phyloP scores from a whole-genome alignment of 2,329 filamentous ascomycete genomes.

The Arthrobotrys sphaeroides region DNA sequence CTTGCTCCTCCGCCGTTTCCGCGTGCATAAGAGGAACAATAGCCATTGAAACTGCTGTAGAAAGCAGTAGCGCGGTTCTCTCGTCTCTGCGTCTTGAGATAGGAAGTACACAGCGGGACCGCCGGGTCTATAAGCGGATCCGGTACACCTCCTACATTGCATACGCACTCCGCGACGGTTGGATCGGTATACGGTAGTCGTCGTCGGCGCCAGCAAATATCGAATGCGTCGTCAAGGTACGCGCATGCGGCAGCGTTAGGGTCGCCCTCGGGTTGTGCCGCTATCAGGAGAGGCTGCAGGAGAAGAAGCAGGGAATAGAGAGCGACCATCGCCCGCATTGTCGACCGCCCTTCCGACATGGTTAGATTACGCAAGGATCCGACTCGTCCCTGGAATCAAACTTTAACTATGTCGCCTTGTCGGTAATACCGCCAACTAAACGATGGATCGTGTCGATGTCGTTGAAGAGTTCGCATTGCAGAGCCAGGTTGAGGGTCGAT shows the following conservation, averaged over 20 bases:
- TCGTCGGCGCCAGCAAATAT: constrained; percentile 25
- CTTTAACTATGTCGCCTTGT: background rate
- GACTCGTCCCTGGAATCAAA: constrained; percentile 1
- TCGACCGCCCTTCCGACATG: constrained; percentile 10
- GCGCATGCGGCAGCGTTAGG: constrained; percentile 11
- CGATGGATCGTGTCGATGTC: background rate
- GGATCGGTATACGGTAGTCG: constrained; percentile 23
- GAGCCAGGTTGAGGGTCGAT: background rate
- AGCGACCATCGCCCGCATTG: constrained; percentile 1
- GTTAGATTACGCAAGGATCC: background rate
- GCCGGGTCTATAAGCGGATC: constrained; percentile 33
- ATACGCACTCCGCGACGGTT: constrained; percentile 32
- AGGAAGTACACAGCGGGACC: constrained; percentile 29
- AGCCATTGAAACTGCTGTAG: constrained; percentile 43
- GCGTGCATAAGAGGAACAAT: constrained; percentile 38
- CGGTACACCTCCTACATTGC: constrained; percentile 27
- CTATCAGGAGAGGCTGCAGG: constrained; percentile 7
- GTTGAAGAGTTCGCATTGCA: constrained; percentile 24
- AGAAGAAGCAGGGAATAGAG: constrained; percentile 30
- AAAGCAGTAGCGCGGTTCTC: constrained; percentile 4
- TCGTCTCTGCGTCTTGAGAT: constrained; percentile 1
- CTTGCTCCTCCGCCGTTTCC: background rate
- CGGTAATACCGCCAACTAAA: constrained; percentile 15
- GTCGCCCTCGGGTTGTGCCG: constrained; percentile 19
- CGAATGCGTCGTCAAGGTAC: constrained; percentile 33